Evolutionary conservation across 2,329 filamentous ascomycete species (phyloP), one percentile per base, ranked within the genome.

Genomic region (Knufia petricola): DNA sequence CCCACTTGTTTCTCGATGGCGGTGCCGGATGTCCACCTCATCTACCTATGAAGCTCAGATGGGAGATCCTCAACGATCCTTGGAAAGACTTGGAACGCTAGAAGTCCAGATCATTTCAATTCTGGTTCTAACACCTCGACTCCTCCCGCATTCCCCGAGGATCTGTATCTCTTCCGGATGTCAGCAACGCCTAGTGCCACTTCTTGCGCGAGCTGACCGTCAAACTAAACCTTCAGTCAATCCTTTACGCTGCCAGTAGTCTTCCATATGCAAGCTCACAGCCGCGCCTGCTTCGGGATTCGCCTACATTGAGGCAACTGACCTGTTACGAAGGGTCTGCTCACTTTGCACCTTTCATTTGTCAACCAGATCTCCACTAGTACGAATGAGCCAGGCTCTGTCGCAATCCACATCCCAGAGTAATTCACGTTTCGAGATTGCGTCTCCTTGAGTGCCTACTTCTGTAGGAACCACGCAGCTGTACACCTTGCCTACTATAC

Each of bases 281-380:
- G n/a, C 42, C 37, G 13, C 17, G 17, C 20, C 19, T 46, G 42
- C 23, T 6, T 46, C 17, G n/a, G 37, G 21, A 36, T 39, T 28
- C 34, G 10, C 21, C 21, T 26, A 23, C 15, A 23, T 20, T 38
- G 20, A 39, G 32, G 20, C 32, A 47, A 47, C n/a, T 21, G 23
- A 39, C 44, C 44, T 47, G 44, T 47, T 21, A 47, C 44, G 34
- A 17, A 47, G 8, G 28, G 28, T 37, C 10, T 21, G 9, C 2
- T 38, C 32, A 38, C 32, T 47, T 38, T 15, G 34, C n/a, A 15
- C 44, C 34, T 47, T 24, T 30, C 21, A 47, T 47, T 47, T 47
- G 44, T 32, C 28, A 24, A n/a, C 30, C 32, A 10, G 12, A 47
- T 30, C 44, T 39, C 26, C 32, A 47, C 32, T 17, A 39, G 19